Percentiles rank a stretch among this genome's conserved stretches.
These are phyloP conservation scores for Cladobotryum protrusum DNA, from an alignment of 2,329 filamentous ascomycete genomes.

Conservation along the genomic window DNA sequence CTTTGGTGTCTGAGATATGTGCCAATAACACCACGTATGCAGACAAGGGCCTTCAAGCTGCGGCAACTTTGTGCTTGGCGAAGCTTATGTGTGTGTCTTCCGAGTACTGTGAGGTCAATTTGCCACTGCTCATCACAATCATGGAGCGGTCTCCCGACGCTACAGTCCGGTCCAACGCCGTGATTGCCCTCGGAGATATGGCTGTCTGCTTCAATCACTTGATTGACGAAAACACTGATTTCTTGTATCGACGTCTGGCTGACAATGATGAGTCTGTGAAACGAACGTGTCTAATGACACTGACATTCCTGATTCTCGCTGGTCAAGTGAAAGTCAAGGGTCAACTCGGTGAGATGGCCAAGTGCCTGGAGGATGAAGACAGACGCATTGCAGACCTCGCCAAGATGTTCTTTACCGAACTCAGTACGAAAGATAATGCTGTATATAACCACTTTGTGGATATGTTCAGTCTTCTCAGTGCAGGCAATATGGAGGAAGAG, in stretches of 20 bases:
- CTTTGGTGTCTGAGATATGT: constrained; percentile 87
- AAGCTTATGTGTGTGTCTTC: constrained; percentile 98
- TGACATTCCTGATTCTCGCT: constrained; percentile 94
- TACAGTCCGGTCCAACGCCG: constrained; percentile 89
- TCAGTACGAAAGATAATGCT: constrained; percentile 96
- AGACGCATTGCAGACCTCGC: constrained; percentile 89
- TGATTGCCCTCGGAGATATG: constrained; percentile 97
- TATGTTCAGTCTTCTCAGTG: constrained; percentile 91
- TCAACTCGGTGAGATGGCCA: constrained; percentile 97
- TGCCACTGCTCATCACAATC: constrained; percentile 92
- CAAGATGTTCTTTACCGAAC: constrained; percentile 96
- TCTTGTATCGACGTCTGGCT: constrained; percentile 87
- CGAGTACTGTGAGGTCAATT: constrained; percentile 90
- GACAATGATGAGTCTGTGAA: constrained; percentile 87
- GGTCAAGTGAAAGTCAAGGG: constrained; percentile 99
- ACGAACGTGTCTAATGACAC: constrained; percentile 94
- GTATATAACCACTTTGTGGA: constrained; percentile 99
- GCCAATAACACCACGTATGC: constrained; percentile 89
- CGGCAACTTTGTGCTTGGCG: constrained; percentile 87
- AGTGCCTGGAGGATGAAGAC: constrained; percentile 95
- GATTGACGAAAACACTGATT: constrained; percentile 98
- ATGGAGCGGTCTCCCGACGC: constrained; percentile 91
- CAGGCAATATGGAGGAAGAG: constrained; percentile 79
- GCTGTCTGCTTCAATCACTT: constrained; percentile 99
- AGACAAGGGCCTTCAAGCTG: constrained; percentile 83